Base-by-base conservation (phyloP, 805 yeast genomes). In the Monosporozyma siamensis region DNA sequence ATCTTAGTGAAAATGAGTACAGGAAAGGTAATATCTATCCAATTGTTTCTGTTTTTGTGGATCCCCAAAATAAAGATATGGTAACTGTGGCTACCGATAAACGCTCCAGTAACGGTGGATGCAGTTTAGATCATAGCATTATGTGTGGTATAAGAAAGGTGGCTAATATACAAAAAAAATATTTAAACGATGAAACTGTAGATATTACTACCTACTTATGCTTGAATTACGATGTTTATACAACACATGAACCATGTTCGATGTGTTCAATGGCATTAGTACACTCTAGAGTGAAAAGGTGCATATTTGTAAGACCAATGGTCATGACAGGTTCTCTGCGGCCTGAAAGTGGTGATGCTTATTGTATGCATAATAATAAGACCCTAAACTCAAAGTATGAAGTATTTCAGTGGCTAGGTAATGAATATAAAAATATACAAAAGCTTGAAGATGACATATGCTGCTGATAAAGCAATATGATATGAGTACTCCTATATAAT, bases 201-300 rank as follows among this genome's bases (percentile, higher is more conserved):
- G 44, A 41, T 34, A 47, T 40, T 35, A 39, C 51, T 53, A 40
- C 54, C 24, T 92, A 92, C 55, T 69, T 92, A 2, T 89, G 97
- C 56, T 73, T 81, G 27, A 75, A 80, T 42, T 71, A 78, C 49
- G 79, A 84, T 47, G 87, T 92, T 0, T 87, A 83, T 56, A 83
- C 94, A 1, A 82, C 95, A 0, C 95, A 88, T 58, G 98, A 92
- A 60, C 98, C 98, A 0, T 92, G 98, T 55, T 75, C 86, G 0
- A 92, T 90, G 97, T 92, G 98, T 56, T 66, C 85, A 6, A 92
- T 92, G 98, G 97, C 97, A 0, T 67, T 92, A 32, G 80, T 89
- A 9, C 98, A 92, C 58, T 90, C 97, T 1, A 69, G 98, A 39
- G 73, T 92, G 0, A 72, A 77, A 12, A 68, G 87, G 41, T 64